Evolutionary conservation across 768 basidiomycete genomes (phyloP), one percentile per base, ranked within the genome.

Genomic region (Amanita inopinata): DNA sequence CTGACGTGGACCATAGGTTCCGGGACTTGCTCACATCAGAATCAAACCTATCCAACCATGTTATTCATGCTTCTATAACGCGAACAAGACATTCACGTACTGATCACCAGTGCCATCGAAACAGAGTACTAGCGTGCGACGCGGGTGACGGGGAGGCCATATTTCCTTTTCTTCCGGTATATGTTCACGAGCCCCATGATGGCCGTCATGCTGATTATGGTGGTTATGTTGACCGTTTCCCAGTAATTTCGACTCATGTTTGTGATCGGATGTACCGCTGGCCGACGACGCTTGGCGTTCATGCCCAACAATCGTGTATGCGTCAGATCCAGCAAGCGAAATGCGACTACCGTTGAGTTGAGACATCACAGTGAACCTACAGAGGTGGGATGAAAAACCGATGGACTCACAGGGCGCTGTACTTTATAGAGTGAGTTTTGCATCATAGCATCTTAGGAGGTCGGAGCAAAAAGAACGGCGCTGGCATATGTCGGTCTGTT

Each of bases 81-180:
- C 15, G 10, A 22, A 33, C 19, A 31, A 7, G n/a, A 7, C 7
- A 35, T 11, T 33, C 25, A 54, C 55, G 45, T 27, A 63, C 59
- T 70, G 65, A 45, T 71, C 67, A 36, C 69, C 69, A 3, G 72
- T 74, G 4, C 72, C 78, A 56, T 85, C 83, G 51, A 85, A 85
- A 54, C 83, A 83, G 4, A 85, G 62, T 1, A 83, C 70, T 5
- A 82, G 50, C 0, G 77, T 80, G 22, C 79, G 62, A 38, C 46
- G 49, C 6, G 50, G 36, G 34, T 63, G 59, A 1, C 48, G 7
- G n/a, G 27, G 27, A n/a, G 27, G 27, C 27, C 27, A 28, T 28
- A 28, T 28, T n/a, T 28, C 27, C 27, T 28, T 28, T 28, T 28
- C 27, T 28, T 28, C 27, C 7, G n/a, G n/a, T 28, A 7, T n/a